Base-by-base conservation (phyloP, 495 filamentous ascomycete species). In the Talaromyces thailandensis region DNA sequence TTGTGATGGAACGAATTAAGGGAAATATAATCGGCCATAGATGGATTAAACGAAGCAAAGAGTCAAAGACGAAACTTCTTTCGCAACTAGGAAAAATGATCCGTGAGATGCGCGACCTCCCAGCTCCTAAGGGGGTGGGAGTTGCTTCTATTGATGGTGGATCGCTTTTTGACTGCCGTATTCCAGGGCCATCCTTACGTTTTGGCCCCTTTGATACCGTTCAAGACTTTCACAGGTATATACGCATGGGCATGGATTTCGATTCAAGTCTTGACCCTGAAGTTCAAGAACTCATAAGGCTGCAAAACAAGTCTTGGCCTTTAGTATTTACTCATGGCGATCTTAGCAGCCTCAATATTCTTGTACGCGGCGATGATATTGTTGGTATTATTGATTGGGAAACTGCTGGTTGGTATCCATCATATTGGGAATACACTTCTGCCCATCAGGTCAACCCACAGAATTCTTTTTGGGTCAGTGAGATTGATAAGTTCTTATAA, bases 381-480 rank as follows among this genome's bases (percentile, higher is more conserved):
- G 73, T 78, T 24, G 79, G 76, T 8, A 81, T 83, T 62, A 69
- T 83, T 69, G 78, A 84, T 67, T 81, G 76, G 80, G 79, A 82
- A 69, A 76, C 72, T 25, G 74, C 76, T 58, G 78, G 76, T 32
- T 83, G 79, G 78, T 79, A 72, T 66, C 79, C 78, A 11, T 66
- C 68, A 9, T 82, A 82, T 64, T 82, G 75, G 77, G 81, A 83
- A 71, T 83, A 82, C 51, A 79, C 77, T 4, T 62, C 78, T 23
- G 79, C 81, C 6, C 69, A 68, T 61, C 71, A 81, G 68, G 81
- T 77, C 35, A 84, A 82, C 62, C 75, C 76, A 11, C 67, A 74
- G 16, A 79, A 79, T 50, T 66, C 67, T 50, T 78, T 78, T 50
- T 83, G 78, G 78, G 51, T 70, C 35, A 51, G 76, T 32, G 73